phyloP scores from a whole-genome alignment of 2,329 filamentous ascomycete genomes.

The Fusarium armeniacum region DNA sequence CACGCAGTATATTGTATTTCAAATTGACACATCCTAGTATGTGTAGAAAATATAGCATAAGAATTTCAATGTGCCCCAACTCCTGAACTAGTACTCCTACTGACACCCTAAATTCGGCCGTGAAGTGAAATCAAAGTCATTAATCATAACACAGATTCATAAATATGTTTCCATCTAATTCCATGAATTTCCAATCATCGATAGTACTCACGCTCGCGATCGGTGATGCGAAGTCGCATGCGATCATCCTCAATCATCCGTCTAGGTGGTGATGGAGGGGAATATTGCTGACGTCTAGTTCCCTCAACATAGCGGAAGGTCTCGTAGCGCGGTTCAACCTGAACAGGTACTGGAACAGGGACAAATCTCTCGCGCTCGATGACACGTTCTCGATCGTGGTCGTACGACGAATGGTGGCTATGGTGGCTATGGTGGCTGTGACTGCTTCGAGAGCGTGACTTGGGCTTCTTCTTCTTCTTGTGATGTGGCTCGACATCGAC shows the following conservation, averaged over 20 bases:
- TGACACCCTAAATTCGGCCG: slow-evolving; percentile 9
- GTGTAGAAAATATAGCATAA: neutral
- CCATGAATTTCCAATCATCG: slow-evolving; percentile 26
- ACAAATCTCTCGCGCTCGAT: slow-evolving; percentile 67
- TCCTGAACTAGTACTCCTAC: slow-evolving; percentile 27
- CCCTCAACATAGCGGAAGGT: slow-evolving; percentile 68
- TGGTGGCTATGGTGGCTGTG: slow-evolving; percentile 51
- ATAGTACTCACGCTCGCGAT: slow-evolving; percentile 54
- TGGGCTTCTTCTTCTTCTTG: slow-evolving; percentile 49
- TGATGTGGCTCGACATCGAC: slow-evolving; percentile 55
- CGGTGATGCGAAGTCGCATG: slow-evolving; percentile 53
- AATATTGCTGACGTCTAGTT: slow-evolving; percentile 54
- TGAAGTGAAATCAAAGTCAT: slow-evolving; percentile 29
- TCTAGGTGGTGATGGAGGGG: slow-evolving; percentile 52
- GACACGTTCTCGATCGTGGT: slow-evolving; percentile 62
- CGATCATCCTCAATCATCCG: slow-evolving; percentile 53
- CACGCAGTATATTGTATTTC: neutral
- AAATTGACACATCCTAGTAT: neutral
- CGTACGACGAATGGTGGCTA: slow-evolving; percentile 45
- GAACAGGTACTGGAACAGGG: slow-evolving; percentile 60
- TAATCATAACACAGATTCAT: slow-evolving; percentile 45
- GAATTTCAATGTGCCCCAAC: slow-evolving; percentile 31
- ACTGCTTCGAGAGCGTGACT: slow-evolving; percentile 52
- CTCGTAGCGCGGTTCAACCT: slow-evolving; percentile 59
- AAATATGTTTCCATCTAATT: neutral